A percentile compares a stretch with the other conserved stretches of the same genome.
phyloP scores from a whole-genome alignment of 805 yeast species.

The Starmerella bacillaris region DNA sequence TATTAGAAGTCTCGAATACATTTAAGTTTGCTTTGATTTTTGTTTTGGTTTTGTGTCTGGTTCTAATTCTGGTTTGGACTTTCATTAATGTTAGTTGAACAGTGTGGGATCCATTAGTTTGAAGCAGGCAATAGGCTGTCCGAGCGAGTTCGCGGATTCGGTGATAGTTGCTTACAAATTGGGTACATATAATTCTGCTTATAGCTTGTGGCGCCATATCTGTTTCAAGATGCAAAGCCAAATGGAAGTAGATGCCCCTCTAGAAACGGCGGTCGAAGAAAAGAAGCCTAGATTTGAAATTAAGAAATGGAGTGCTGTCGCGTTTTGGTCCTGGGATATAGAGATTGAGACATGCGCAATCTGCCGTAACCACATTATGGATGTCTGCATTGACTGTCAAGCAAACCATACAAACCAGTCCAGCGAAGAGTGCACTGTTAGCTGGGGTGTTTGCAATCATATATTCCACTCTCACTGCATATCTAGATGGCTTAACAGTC shows the following conservation, averaged over 20 bases:
- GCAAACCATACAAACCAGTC: slow-evolving; percentile 50
- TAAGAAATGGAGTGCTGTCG: slow-evolving; percentile 97
- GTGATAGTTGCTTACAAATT: too few relatives aligned
- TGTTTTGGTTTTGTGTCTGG: too few relatives aligned
- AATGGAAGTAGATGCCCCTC: neutral
- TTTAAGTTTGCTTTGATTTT: too few relatives aligned
- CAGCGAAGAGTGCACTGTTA: slow-evolving; percentile 71
- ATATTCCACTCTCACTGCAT: slow-evolving; percentile 98
- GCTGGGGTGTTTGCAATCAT: slow-evolving; percentile 94
- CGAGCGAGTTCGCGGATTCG: too few relatives aligned
- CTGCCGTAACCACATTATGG: slow-evolving; percentile 96
- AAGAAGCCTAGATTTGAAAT: slow-evolving; percentile 77
- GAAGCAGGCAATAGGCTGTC: too few relatives aligned
- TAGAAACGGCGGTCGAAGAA: too few relatives aligned
- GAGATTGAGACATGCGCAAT: slow-evolving; percentile 94
- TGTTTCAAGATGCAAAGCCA: neutral
- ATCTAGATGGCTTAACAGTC: slow-evolving; percentile 81
- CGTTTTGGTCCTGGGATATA: slow-evolving; percentile 99
- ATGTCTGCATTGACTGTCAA: slow-evolving; percentile 89
- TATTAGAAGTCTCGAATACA: too few relatives aligned
- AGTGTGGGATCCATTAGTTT: too few relatives aligned
- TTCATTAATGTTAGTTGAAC: too few relatives aligned
- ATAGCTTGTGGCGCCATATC: too few relatives aligned
- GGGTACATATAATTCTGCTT: too few relatives aligned
- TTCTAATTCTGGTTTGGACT: too few relatives aligned